Evolutionary conservation across 768 basidiomycete species (phyloP), one percentile per base, ranked within the genome.

Genomic region (Leccinum boreale): DNA sequence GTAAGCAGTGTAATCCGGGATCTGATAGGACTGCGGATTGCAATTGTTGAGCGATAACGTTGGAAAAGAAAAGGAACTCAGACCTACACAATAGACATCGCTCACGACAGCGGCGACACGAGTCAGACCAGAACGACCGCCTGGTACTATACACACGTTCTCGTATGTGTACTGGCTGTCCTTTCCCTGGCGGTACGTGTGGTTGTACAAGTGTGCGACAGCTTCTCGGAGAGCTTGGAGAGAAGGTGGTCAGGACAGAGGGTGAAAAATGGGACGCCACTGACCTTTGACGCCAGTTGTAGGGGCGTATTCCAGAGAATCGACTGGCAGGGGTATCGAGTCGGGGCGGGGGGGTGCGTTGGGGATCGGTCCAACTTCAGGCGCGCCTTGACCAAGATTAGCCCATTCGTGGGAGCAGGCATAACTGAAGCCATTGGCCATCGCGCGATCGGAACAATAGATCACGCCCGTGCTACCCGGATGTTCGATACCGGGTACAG

Each of bases 111-210:
- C 91, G 14, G 94, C 94, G 23, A 98, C 82, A 58, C 95, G 86
- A 28, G 92, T 90, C 60, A 98, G 80, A 11, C 94, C 94, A 3
- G 94, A 80, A 55, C 93, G 86, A 15, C 95, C 95, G 46, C 95
- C 95, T 12, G 95, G 95, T 1, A 97, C 94, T 64, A 98, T 96
- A 66, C 91, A 94, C 12, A 92, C 88, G 67, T 98, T 98, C 74
- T 95, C 93, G 62, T 79, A 89, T 1, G 92, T 94, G 70, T 97
- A 98, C 63, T 95, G 81, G 62, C 89, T 92, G 8, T 72, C 58
- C 74, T 90, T 95, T 49, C 84, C 90, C 63, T 89, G 73, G 33
- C 95, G 84, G 70, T 96, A 96, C 2, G 88, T 90, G 51, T 81
- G 76, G 69, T 98, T 98, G 78, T 98, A 98, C 52, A 94, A 71